Evolutionary conservation across 2,329 filamentous ascomycete genomes (phyloP).

Genomic region (Sphaerostilbella broomeana): DNA sequence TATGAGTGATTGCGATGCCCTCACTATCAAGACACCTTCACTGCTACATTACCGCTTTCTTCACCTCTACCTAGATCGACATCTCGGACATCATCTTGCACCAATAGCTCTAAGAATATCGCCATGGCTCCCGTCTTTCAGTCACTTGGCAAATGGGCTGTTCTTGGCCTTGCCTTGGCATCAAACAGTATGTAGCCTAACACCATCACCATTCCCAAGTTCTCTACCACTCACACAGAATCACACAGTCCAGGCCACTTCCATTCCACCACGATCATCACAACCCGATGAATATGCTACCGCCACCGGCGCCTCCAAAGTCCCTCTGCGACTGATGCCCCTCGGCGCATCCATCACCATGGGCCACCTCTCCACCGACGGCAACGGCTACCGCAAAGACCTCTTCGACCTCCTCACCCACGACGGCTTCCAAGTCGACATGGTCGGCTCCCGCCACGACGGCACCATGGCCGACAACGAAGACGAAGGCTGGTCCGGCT

Average conservation of each 20-base stretch:
- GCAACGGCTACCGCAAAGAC: conserved; percentile 34
- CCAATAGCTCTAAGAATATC: background rate
- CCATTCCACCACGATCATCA: background rate
- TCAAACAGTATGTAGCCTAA: conserved; percentile 12
- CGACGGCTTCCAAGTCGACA: conserved; percentile 22
- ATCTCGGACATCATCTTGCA: too few relatives aligned
- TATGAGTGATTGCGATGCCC: too few relatives aligned
- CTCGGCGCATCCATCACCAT: conserved; percentile 39
- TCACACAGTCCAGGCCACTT: background rate
- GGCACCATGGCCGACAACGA: conserved; percentile 37
- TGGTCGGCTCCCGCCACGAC: conserved; percentile 34
- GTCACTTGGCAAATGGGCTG: conserved; percentile 12
- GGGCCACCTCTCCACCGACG: conserved; percentile 29
- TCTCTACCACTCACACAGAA: background rate
- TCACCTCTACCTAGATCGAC: too few relatives aligned
- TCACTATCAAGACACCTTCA: too few relatives aligned
- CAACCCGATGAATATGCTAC: background rate
- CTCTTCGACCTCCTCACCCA: conserved; percentile 26
- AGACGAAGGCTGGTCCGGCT: conserved; percentile 39
- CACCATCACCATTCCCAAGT: background rate
- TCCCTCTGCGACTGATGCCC: conserved; percentile 36
- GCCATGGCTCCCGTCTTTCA: conserved; percentile 13
- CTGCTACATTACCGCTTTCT: too few relatives aligned
- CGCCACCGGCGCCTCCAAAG: conserved; percentile 13
- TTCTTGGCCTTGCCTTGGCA: conserved; percentile 22